Percentiles rank a stretch among this genome's conserved stretches.
Conservation (phyloP, 78 protist genomes). For the Dictyostelium intermedium region DNA sequence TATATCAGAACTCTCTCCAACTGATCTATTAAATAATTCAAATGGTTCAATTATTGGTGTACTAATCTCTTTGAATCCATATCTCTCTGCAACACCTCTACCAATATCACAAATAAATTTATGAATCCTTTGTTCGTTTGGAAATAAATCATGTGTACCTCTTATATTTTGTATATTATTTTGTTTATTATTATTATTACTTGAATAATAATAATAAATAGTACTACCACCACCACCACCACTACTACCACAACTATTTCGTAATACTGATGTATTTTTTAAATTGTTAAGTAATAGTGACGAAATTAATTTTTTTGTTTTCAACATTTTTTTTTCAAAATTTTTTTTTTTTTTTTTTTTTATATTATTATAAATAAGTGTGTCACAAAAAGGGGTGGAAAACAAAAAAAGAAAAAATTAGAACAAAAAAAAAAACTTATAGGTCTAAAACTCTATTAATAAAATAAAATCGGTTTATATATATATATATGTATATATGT, state of each 20-base stretch:
- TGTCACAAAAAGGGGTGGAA: background rate
- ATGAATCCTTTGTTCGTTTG: constrained; percentile 13
- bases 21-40: constrained; percentile 56
- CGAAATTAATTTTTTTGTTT: background rate
- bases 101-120: constrained; percentile 9
- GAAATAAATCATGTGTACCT: constrained; percentile 54
- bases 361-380: background rate
- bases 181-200: background rate
- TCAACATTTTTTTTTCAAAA: background rate
- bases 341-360: background rate
- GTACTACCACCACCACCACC: too few relatives aligned
- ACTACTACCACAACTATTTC: too few relatives aligned
- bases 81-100: background rate
- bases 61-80: constrained; percentile 37
- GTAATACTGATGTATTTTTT: background rate
- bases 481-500: too few relatives aligned
- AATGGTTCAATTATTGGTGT: constrained; percentile 79
- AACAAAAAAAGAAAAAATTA: background rate
- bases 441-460: background rate
- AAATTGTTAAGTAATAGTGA: background rate
- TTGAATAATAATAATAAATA: background rate
- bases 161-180: background rate
- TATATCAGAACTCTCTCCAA: constrained; percentile 70
- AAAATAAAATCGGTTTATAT: too few relatives aligned
- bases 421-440: background rate